phyloP scores from a whole-genome alignment of 31 red algal genomes.

The Bonnemaisonia californica region DNA sequence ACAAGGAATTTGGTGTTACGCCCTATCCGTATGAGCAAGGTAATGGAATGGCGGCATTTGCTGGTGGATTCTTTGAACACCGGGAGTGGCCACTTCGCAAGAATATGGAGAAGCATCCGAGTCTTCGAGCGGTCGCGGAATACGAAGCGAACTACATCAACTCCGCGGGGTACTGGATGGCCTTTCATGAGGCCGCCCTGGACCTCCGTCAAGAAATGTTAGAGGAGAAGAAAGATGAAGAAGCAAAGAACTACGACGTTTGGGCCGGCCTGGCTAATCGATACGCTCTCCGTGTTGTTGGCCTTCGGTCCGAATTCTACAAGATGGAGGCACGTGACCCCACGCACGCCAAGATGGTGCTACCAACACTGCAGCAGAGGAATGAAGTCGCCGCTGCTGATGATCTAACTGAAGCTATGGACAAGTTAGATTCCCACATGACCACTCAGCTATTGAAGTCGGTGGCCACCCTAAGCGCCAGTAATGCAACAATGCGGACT shows the following conservation, averaged over 20 bases:
- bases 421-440: constrained; percentile 10
- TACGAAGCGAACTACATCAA: constrained; percentile 30
- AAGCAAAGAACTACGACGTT: not conserved
- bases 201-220: not conserved
- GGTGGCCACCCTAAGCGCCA: not conserved
- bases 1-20: not conserved
- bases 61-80: constrained; percentile 14
- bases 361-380: not conserved
- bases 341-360: not conserved
- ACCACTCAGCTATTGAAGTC: not conserved
- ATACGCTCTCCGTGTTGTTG: constrained; percentile 6
- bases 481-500: constrained; percentile 25
- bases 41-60: not conserved
- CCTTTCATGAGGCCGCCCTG: constrained; percentile 6
- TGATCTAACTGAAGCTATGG: not conserved
- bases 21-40: constrained; percentile 16
- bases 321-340: not conserved
- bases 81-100: not conserved
- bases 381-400: not conserved
- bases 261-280: not conserved
- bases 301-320: constrained; percentile 13
- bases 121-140: constrained; percentile 9
- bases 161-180: not conserved
- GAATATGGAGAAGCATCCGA: not conserved
- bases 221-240: constrained; percentile 12